Evolutionary conservation across 345 rosid genomes (phyloP).

Genomic region (Euphorbia lathyris): DNA sequence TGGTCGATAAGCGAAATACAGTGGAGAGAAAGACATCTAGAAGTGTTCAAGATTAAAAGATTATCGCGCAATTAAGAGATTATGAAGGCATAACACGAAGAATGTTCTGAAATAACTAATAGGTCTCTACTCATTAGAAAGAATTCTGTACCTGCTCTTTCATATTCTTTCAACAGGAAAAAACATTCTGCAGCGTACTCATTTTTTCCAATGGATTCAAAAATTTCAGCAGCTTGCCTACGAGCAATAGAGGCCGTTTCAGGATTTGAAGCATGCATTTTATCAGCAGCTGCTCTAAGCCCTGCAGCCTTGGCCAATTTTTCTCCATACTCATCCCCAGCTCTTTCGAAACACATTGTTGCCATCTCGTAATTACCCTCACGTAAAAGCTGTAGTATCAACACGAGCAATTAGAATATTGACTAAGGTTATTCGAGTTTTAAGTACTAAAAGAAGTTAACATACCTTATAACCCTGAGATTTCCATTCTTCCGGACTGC

Average conservation of each 20-base stretch:
- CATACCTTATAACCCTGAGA: slow-evolving; percentile 43
- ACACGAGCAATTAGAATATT: slow-evolving; percentile 2
- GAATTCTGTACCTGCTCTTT: slow-evolving; percentile 42
- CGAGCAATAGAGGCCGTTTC: slow-evolving; percentile 28
- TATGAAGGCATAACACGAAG: too few species aligned
- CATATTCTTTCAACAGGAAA: slow-evolving; percentile 35
- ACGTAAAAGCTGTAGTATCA: slow-evolving; percentile 36
- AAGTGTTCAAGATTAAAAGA: too few species aligned
- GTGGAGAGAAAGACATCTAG: too few species aligned
- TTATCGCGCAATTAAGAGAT: too few species aligned
- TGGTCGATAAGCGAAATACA: too few species aligned
- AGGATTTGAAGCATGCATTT: slow-evolving; percentile 30
- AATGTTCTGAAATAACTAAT: too few species aligned
- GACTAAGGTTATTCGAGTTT: neutral
- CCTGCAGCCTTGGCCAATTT: slow-evolving; percentile 41
- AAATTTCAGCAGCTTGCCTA: slow-evolving; percentile 49
- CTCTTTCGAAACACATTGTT: slow-evolving; percentile 44
- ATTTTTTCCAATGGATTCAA: slow-evolving; percentile 41
- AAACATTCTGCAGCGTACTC: slow-evolving; percentile 47
- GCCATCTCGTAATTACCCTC: slow-evolving; percentile 45
- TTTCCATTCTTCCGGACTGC: slow-evolving; percentile 50
- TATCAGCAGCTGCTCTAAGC: slow-evolving; percentile 41
- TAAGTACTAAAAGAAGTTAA: neutral
- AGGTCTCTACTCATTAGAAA: too few species aligned
- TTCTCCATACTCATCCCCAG: slow-evolving; percentile 38